These are phyloP conservation scores for Vinca minor DNA, from an alignment of 257 asterid species.

Conservation along the genomic window DNA sequence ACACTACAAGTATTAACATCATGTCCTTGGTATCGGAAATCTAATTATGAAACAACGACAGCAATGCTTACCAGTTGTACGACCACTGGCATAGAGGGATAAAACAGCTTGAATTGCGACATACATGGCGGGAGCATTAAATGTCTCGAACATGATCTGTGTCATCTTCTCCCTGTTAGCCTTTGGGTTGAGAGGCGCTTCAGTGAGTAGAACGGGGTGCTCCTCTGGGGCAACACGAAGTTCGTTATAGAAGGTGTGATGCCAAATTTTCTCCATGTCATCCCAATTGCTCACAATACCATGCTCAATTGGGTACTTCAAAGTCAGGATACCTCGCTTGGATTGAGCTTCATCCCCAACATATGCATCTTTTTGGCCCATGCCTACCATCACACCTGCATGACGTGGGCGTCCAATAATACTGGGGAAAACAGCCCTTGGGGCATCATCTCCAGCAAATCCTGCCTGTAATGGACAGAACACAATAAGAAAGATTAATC, in stretches of 20 bases:
- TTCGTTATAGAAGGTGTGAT: slow-evolving; percentile 15
- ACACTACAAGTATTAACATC: too few relatives aligned
- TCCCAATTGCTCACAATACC: slow-evolving; percentile 41
- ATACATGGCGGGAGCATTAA: slow-evolving; percentile 31
- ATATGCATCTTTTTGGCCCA: slow-evolving; percentile 35
- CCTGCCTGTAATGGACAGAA: slow-evolving; percentile 22
- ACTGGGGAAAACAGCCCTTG: slow-evolving; percentile 38
- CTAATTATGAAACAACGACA: neutral
- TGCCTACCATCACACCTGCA: slow-evolving; percentile 34
- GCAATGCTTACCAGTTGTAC: slow-evolving; percentile 28
- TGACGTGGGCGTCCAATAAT: slow-evolving; percentile 35
- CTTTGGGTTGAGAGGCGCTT: slow-evolving; percentile 36
- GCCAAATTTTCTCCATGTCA: slow-evolving; percentile 38
- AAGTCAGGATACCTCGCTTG: slow-evolving; percentile 28
- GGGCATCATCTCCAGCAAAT: slow-evolving; percentile 41
- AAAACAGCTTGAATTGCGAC: slow-evolving; percentile 35
- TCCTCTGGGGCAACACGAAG: slow-evolving; percentile 29
- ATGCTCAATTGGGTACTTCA: slow-evolving; percentile 35
- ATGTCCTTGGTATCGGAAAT: too few relatives aligned
- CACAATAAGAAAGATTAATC: neutral
- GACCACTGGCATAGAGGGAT: slow-evolving; percentile 35
- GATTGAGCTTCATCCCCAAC: slow-evolving; percentile 41
- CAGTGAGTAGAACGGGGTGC: slow-evolving; percentile 31
- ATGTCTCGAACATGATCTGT: slow-evolving; percentile 33
- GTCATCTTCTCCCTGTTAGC: slow-evolving; percentile 40